Evolutionary conservation across 208 protist genomes (phyloP).

Genomic region (Porcisia hertigi): DNA sequence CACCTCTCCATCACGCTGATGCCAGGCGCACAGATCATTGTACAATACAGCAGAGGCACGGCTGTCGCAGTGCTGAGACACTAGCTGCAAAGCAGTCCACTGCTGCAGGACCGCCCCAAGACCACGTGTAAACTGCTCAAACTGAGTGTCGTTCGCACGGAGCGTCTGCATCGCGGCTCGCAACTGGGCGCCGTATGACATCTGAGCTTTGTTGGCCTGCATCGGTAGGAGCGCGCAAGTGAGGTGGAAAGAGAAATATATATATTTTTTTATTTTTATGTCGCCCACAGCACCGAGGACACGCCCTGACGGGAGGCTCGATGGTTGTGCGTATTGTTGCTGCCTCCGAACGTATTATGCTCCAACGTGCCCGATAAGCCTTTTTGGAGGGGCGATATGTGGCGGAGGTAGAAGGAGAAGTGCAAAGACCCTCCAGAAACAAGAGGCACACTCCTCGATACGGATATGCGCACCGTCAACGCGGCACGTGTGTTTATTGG

Average conservation of each 20-base stretch:
- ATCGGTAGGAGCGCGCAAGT: neutral
- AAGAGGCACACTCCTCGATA: neutral
- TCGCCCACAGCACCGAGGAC: neutral
- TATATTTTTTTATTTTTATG: neutral
- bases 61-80: slow-evolving; percentile 73
- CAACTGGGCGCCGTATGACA: slow-evolving; percentile 35
- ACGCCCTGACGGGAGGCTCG: neutral
- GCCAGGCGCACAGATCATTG: slow-evolving; percentile 69
- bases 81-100: slow-evolving; percentile 86
- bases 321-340: neutral
- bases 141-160: slow-evolving; percentile 69
- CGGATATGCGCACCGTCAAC: neutral
- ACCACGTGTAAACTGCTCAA: slow-evolving; percentile 60
- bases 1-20: slow-evolving; percentile 71
- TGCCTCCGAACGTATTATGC: neutral
- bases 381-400: neutral
- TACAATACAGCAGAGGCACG: slow-evolving; percentile 56
- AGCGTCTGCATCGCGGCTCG: slow-evolving; percentile 27
- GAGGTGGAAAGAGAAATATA: neutral
- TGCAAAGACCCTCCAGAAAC: neutral
- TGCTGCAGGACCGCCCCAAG: slow-evolving; percentile 78
- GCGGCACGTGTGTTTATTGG: neutral
- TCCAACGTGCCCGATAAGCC: neutral
- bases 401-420: neutral
- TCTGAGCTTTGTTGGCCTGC: neutral